Evolutionary conservation across 768 basidiomycete species (phyloP).

Genomic region (Podaxis sp.): DNA sequence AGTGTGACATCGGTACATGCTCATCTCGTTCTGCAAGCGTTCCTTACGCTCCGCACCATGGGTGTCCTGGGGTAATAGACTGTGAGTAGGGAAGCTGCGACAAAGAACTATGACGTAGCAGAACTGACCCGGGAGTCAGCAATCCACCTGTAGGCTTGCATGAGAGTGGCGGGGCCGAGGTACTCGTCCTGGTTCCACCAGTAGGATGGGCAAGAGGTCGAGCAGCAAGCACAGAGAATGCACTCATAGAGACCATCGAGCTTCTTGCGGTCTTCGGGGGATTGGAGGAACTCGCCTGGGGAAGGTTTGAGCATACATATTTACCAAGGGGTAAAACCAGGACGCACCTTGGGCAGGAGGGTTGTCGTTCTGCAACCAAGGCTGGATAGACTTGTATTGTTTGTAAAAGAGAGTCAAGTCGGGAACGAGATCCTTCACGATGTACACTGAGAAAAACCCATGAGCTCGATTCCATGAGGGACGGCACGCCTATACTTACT

Average conservation of each 20-base stretch:
- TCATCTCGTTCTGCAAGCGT: conserved; percentile 92
- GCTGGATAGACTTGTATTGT: conserved; percentile 99
- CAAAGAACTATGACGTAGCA: background rate
- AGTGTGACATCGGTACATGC: conserved; percentile 96
- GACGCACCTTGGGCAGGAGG: conserved; percentile 63
- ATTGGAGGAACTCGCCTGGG: conserved; percentile 80
- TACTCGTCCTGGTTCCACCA: conserved; percentile 99
- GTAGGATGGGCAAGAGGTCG: conserved; percentile 95
- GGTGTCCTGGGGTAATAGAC: conserved; percentile 49
- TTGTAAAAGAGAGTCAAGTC: conserved; percentile 93
- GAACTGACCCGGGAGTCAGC: conserved; percentile 82
- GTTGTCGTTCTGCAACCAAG: conserved; percentile 92
- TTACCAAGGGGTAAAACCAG: background rate
- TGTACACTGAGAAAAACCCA: conserved; percentile 67
- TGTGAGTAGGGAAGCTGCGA: background rate
- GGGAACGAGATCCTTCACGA: conserved; percentile 97
- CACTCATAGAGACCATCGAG: conserved; percentile 98
- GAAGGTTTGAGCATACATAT: background rate
- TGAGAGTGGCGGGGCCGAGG: conserved; percentile 92
- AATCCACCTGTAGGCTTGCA: conserved; percentile 98
- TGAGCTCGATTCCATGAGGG: background rate
- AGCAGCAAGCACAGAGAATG: conserved; percentile 96
- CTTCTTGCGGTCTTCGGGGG: conserved; percentile 88
- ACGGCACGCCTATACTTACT: conserved; percentile 50
- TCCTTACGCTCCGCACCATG: conserved; percentile 81